Evolutionary conservation across 768 basidiomycete genomes (phyloP), one percentile per base, ranked within the genome.

Genomic region (Crucibulum laeve): DNA sequence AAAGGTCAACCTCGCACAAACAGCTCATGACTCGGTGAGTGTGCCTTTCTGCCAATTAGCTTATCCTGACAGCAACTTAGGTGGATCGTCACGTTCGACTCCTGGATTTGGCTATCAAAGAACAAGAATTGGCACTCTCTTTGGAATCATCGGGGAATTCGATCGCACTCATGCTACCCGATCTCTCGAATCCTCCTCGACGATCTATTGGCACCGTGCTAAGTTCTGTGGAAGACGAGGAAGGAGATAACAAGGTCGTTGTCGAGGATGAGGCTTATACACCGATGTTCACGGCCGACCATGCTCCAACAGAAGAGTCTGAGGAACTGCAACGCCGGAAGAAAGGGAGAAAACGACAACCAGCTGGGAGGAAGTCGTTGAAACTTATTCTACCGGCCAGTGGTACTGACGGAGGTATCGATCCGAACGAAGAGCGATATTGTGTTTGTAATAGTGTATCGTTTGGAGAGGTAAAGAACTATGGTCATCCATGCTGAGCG

Each of bases 371-470:
- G 13, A 25, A 36, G 24, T 52, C 62, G 15, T 50, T 70, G 34
- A 71, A 58, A 38, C 67, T 73, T 38, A 69, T 63, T 11, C 47
- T 69, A 37, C 68, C 68, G 32, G 60, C 64, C 4, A 54, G 55
- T 25, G 56, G 54, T 24, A 40, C 53, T 23, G 52, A 45, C 4
- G 34, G 47, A 15, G 32, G 42, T 25, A 30, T 56, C 50, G 70
- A 77, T 51, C 68, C 73, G 25, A 68, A 69, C 47, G 82, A 89
- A 58, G 65, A 55, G 39, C 65, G 77, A 25, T 96, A 89, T 61
- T 95, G 92, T 61, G 84, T 82, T 57, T 95, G 92, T 62, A 73
- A 86, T 51, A 73, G 82, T 48, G 77, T 82, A 24, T 89, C 85
- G 15, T 91, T 79, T 57, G 92, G 91, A 53, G 82, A 85, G 62